These are phyloP conservation scores for Cornus florida DNA, from an alignment of 148 eudicot genomes.

Conservation along the genomic window DNA sequence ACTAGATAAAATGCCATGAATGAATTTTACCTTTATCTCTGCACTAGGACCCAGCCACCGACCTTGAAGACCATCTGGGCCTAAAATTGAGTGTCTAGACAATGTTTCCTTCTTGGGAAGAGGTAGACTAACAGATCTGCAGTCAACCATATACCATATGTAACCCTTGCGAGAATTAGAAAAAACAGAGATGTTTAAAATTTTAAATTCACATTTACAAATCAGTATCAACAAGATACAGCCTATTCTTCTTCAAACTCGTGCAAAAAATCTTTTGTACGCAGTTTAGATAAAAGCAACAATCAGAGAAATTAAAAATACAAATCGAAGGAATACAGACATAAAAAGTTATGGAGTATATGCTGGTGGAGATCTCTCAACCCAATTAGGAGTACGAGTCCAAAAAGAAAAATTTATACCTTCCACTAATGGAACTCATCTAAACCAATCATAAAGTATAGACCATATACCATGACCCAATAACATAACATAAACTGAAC, in stretches of 20 bases:
- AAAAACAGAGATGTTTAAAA: not conserved
- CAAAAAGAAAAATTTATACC: no score
- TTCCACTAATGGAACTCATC: no score
- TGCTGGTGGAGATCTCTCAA: no score
- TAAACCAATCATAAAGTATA: no score
- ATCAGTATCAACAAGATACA: slow-evolving; percentile 3
- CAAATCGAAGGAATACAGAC: not conserved
- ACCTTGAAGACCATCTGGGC: slow-evolving; percentile 82
- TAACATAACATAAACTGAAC: no score
- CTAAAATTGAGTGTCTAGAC: slow-evolving; percentile 91
- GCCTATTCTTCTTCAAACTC: slow-evolving; percentile 3
- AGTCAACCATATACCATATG: slow-evolving; percentile 14
- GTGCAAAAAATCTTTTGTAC: not conserved
- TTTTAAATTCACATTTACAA: not conserved
- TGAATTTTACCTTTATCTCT: slow-evolving; percentile 60
- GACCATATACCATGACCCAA: no score
- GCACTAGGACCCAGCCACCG: slow-evolving; percentile 82
- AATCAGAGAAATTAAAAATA: not conserved
- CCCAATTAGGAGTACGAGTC: no score
- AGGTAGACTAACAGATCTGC: slow-evolving; percentile 71
- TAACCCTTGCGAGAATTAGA: slow-evolving; percentile 6
- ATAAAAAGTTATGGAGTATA: not conserved
- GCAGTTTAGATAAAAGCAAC: not conserved
- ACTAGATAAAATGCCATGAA: slow-evolving; percentile 2
- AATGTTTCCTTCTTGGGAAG: slow-evolving; percentile 90